phyloP scores from a whole-genome alignment of 805 yeast genomes.

The Saturnispora zaruensis region DNA sequence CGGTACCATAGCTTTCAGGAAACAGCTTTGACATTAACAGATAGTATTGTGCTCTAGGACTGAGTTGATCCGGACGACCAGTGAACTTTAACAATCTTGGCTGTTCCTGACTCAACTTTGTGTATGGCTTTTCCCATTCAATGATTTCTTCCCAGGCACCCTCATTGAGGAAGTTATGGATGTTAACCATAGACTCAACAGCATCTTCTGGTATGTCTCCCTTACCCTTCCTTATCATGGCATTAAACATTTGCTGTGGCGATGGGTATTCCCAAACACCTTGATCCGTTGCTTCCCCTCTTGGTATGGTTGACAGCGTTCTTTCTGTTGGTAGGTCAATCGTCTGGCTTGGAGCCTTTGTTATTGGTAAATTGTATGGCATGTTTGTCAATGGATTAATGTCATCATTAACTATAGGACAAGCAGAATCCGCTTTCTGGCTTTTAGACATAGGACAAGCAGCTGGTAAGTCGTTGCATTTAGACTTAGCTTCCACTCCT shows the following conservation, averaged over 20 bases:
- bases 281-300: constrained; percentile 53
- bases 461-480: neutral
- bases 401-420: constrained; percentile 33
- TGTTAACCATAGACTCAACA: constrained; percentile 93
- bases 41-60: constrained; percentile 76
- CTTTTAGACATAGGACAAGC: constrained; percentile 6
- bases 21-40: constrained; percentile 56
- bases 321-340: constrained; percentile 74
- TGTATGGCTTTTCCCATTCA: constrained; percentile 79
- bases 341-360: constrained; percentile 71
- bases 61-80: constrained; percentile 81
- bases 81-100: constrained; percentile 83
- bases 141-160: constrained; percentile 96
- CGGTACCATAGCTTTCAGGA: constrained; percentile 63
- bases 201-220: constrained; percentile 90
- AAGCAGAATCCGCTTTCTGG: constrained; percentile 12
- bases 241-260: constrained; percentile 98
- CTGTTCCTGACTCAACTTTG: constrained; percentile 40
- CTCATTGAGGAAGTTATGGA: constrained; percentile 92
- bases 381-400: constrained; percentile 83
- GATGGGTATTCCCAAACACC: constrained; percentile 98
- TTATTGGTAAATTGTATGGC: constrained; percentile 65
- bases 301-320: constrained; percentile 77
- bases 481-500: neutral
- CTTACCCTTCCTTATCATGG: constrained; percentile 92